These are phyloP conservation scores for Dictyostelium capitatum DNA, from an alignment of 78 protist species.

Conservation along the genomic window DNA sequence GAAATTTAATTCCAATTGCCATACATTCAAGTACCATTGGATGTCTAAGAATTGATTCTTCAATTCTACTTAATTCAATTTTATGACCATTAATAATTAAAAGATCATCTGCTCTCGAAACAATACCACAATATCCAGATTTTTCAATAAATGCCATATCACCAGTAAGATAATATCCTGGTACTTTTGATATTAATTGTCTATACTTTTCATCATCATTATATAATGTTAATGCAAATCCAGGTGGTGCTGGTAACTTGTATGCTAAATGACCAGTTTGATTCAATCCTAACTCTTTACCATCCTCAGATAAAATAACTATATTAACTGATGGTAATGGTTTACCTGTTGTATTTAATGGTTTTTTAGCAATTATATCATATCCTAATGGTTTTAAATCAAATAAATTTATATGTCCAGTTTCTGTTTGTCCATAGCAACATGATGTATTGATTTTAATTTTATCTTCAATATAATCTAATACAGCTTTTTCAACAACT, in stretches of 20 bases:
- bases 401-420: conserved; percentile 57
- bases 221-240: conserved; percentile 62
- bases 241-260: conserved; percentile 89
- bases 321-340: neutral
- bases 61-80: conserved; percentile 86
- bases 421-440: conserved; percentile 91
- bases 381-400: neutral
- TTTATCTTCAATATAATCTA: conserved; percentile 49
- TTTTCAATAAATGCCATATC: conserved; percentile 83
- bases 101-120: conserved; percentile 92
- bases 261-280: conserved; percentile 58
- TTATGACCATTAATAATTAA: conserved; percentile 93
- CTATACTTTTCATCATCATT: conserved; percentile 48
- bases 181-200: neutral
- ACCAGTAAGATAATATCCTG: conserved; percentile 86
- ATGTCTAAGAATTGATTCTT: conserved; percentile 65
- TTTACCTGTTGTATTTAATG: neutral
- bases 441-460: conserved; percentile 81
- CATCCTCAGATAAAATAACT: neutral
- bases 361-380: neutral
- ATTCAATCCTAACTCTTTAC: neutral
- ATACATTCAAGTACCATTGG: conserved; percentile 79
- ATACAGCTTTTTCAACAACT: conserved; percentile 27
- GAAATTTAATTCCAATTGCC: conserved; percentile 86
- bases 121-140: conserved; percentile 78